Evolutionary conservation across 2,329 filamentous ascomycete genomes (phyloP), one percentile per base, ranked within the genome.

Genomic region (Stagonosporopsis vannaccii): DNA sequence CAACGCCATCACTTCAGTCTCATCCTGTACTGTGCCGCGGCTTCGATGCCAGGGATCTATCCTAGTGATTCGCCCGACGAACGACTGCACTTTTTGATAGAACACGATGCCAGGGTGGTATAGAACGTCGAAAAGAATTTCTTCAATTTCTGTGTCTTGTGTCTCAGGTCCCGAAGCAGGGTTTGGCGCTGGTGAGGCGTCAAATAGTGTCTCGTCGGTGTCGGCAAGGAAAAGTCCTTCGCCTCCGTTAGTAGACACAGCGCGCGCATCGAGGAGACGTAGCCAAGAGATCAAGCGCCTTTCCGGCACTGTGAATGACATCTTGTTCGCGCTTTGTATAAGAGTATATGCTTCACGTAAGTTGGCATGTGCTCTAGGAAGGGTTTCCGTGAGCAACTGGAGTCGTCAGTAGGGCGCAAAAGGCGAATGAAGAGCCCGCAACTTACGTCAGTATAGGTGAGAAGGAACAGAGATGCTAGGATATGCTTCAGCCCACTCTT

Each of bases 21-120:
- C 82, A 62, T 85, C 84, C 45, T 84, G 79, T 9, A 85, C 83
- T 0, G 82, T 85, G 4, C 83, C 83, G 7, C 83, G 78, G 22
- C 78, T 79, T 11, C 83, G 79, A 65, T 85, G 83, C 81, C 82
- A 85, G 0, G 79, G 82, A 51, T 85, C 82, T 49, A 85, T 85
- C 51, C 81, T 79, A 6, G 83, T 82, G 43, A 85, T 84, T 5
- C 82, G 77, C 2, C 83, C 83, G 74, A 84, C 84, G 64, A 85
- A 84, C 30, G 80, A 82, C 64, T 84, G 83, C 0, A 85, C 81
- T 57, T 84, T 83, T 51, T 85, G 83, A 60, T 83, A 86, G 67
- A 86, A 86, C 2, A 82, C 73, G 19, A 84, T 79, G 0, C 82
- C 82, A 0, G 82, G 83, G n/a, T 83, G 80, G 59, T 84, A 84